Conservation (phyloP, 169 alveolate genomes). For the Plasmodium relictum region DNA sequence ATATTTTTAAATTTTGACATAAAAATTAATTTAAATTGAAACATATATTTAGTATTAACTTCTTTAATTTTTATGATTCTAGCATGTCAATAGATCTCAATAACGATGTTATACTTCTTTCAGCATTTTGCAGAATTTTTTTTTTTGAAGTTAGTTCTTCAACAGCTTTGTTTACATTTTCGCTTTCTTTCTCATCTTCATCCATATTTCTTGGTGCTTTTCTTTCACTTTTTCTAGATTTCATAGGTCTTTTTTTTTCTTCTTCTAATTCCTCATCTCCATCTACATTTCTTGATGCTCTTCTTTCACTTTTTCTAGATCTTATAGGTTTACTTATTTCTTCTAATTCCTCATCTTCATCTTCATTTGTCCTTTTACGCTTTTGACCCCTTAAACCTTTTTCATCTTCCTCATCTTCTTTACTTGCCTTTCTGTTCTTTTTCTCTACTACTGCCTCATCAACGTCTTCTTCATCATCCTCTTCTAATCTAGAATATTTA, state of each 20-base stretch:
- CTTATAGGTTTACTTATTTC: too few relatives aligned
- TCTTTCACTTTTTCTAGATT: neutral
- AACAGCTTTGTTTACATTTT: constrained; percentile 37
- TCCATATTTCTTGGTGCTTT: neutral
- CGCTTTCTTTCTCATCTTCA: constrained; percentile 12
- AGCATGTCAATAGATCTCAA: constrained; percentile 30
- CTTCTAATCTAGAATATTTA: neutral
- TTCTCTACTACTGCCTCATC: neutral
- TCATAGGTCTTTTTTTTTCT: neutral
- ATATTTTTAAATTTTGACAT: too few relatives aligned
- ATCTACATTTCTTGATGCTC: neutral
- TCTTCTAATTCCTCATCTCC: constrained; percentile 4
- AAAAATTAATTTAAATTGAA: neutral
- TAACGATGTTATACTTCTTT: constrained; percentile 13
- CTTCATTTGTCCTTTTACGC: neutral
- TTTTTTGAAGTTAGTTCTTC: constrained; percentile 29
- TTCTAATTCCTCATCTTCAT: constrained; percentile 1
- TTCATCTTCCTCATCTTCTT: neutral
- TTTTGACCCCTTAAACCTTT: neutral
- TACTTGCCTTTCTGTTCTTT: neutral
- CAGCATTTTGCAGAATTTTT: constrained; percentile 36
- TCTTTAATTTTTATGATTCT: constrained; percentile 6
- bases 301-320: neutral
- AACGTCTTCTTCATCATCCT: neutral
- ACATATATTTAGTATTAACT: neutral